phyloP scores from a whole-genome alignment of 495 filamentous ascomycete species.

The Lindgomyces ingoldianus region DNA sequence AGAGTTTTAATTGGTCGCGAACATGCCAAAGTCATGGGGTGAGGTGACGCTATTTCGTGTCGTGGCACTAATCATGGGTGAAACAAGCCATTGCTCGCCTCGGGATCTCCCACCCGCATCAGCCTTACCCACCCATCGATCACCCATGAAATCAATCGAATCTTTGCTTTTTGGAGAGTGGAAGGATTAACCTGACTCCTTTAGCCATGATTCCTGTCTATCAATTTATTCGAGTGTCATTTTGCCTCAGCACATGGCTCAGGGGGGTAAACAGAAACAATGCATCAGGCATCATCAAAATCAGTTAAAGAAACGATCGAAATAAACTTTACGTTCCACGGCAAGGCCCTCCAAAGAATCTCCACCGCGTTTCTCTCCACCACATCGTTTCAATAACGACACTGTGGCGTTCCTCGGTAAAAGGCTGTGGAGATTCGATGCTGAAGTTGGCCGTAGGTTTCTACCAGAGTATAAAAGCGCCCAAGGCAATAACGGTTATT shows the following conservation, averaged over 20 bases:
- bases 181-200: not conserved
- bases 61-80: conserved; percentile 4
- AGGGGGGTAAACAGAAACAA: too few relatives aligned
- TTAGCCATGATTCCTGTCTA: not conserved
- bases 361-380: not conserved
- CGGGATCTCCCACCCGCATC: not conserved
- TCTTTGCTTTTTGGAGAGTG: not conserved
- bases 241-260: not conserved
- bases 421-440: not conserved
- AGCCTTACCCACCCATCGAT: not conserved
- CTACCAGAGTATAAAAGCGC: too few relatives aligned
- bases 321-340: not conserved
- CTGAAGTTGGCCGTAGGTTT: too few relatives aligned
- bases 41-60: conserved; percentile 1
- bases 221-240: not conserved
- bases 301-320: not conserved
- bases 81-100: not conserved
- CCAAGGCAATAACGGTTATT: too few relatives aligned
- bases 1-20: not conserved
- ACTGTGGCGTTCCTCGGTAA: not conserved
- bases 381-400: conserved; percentile 1
- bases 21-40: not conserved
- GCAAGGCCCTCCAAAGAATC: not conserved
- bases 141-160: not conserved
- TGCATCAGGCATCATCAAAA: too few relatives aligned